Base-by-base conservation (phyloP, 108 stramenopile species). In the Cyclotella cryptica region DNA sequence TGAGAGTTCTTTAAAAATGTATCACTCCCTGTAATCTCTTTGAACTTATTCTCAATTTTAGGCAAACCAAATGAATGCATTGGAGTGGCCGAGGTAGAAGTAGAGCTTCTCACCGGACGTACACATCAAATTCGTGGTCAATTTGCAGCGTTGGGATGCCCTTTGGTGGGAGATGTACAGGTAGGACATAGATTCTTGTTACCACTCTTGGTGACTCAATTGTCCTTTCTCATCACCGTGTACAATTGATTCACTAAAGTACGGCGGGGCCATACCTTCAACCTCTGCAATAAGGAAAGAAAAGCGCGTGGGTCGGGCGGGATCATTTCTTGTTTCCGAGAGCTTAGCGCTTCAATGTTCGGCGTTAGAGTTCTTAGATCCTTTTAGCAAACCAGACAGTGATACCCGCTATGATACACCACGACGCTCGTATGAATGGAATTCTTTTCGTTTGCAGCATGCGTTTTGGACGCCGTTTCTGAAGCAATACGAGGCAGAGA, bases 51-150 rank as follows among this genome's bases (percentile, higher is more conserved):
- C 42, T 21, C n/a, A n/a, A 27, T 13, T 52, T 10, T 43, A 74
- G 77, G 77, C 19, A 79, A 80, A 72, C 93, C 93, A 39, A 46
- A 49, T 1, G 60, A 69, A n/a, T 84, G 84, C 55, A 72, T 85
- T 43, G 94, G 85, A 14, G 83, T 93, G 7, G 83, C 79, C 44
- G 91, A 96, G 80, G 52, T 90, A 28, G 81, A 89, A 30, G 73
- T 96, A 30, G 87, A 90, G 53, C 81, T 96, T 0, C 65, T 92
- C 17, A 96, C 94, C 6, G 96, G 96, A 7, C 61, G 96, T 12
- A 94, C 93, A 8, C 96, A 96, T 84, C 96, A 96, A 74, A 94
- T 96, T 11, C 88, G 96, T 15, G 96, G 96, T 28, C 96, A 96
- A 73, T 51, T 96, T 40, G 72, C 87, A 10, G 78, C 85, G 39